Conservation (phyloP, 1,139 yeast genomes). For the Arxiozyma telluris region DNA sequence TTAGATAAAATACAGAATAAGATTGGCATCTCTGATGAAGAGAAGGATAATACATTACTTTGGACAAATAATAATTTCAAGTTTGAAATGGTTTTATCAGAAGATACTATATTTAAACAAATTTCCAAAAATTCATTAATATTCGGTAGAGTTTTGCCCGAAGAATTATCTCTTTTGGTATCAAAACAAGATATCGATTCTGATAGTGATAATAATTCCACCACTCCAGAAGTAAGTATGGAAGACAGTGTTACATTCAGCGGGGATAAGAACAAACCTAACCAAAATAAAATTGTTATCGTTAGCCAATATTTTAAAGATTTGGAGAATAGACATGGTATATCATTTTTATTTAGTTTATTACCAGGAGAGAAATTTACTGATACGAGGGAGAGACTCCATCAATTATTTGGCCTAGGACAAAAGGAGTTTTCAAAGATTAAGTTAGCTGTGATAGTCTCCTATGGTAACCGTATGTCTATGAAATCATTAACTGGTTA, state of each 20-base stretch:
- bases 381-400: slow-evolving; percentile 62
- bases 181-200: background rate
- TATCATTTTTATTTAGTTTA: slow-evolving; percentile 72
- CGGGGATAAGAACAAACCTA: slow-evolving; percentile 1
- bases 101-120: slow-evolving; percentile 25
- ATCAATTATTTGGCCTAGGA: slow-evolving; percentile 61
- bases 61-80: slow-evolving; percentile 33
- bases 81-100: slow-evolving; percentile 30
- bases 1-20: slow-evolving; percentile 48
- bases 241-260: slow-evolving; percentile 1
- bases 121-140: slow-evolving; percentile 26
- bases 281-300: slow-evolving; percentile 33
- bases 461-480: slow-evolving; percentile 26
- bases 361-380: slow-evolving; percentile 54
- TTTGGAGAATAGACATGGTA: slow-evolving; percentile 66
- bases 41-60: slow-evolving; percentile 42
- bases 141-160: slow-evolving; percentile 36
- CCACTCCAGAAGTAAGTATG: slow-evolving; percentile 4
- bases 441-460: slow-evolving; percentile 40
- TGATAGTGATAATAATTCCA: background rate
- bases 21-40: slow-evolving; percentile 43
- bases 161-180: slow-evolving; percentile 22
- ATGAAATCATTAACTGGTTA: slow-evolving; percentile 40
- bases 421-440: slow-evolving; percentile 71
- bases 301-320: slow-evolving; percentile 75